Evolutionary conservation across 805 yeast species (phyloP).

Genomic region (Lipomyces mesembrius): DNA sequence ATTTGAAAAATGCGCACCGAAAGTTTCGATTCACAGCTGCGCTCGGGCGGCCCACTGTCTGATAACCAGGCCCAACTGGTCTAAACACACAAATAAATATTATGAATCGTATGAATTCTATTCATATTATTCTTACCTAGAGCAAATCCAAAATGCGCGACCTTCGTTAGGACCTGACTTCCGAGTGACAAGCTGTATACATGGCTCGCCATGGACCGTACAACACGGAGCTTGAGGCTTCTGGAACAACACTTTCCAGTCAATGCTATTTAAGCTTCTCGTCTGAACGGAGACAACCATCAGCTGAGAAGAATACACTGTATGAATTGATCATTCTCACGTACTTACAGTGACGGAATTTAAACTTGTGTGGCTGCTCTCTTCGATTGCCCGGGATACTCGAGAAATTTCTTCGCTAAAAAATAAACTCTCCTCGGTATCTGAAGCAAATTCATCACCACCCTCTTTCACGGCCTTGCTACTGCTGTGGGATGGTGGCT

Average conservation of each 20-base stretch:
- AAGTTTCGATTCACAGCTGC: conserved; percentile 32
- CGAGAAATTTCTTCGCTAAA: background rate
- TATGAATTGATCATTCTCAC: background rate
- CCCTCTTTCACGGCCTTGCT: background rate
- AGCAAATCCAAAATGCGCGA: conserved; percentile 49
- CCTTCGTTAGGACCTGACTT: conserved; percentile 48
- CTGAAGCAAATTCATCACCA: background rate
- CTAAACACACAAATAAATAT: conserved; percentile 4
- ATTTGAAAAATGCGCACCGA: conserved; percentile 46
- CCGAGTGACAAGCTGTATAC: conserved; percentile 42
- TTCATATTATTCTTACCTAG: conserved; percentile 29
- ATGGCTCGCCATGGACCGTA: conserved; percentile 45
- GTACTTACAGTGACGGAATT: background rate
- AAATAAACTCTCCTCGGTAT: background rate
- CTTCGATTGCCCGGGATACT: background rate
- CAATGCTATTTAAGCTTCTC: background rate
- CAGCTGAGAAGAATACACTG: background rate
- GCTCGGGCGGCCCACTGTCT: conserved; percentile 17
- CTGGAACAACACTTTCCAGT: conserved; percentile 35
- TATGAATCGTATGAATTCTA: conserved; percentile 1
- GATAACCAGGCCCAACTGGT: conserved; percentile 35
- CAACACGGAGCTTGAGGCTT: conserved; percentile 43
- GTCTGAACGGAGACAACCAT: background rate
- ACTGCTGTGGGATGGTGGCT: background rate
- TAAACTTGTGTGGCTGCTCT: background rate